Base-by-base conservation (phyloP, 2,329 filamentous ascomycete genomes). In the Cladosporium austrohemisphaericum region DNA sequence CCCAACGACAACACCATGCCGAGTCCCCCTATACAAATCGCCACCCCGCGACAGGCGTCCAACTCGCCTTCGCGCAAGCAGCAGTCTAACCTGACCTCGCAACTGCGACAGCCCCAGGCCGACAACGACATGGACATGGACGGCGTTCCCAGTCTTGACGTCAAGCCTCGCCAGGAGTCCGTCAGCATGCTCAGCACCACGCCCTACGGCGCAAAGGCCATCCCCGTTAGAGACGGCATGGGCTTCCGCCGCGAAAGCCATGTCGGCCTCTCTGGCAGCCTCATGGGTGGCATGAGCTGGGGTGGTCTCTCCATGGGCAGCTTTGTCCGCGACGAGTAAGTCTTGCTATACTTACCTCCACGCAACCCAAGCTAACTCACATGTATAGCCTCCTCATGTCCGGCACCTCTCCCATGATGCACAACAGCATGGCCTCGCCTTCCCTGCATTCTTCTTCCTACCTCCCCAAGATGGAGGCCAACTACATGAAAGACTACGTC, bases 281-380 rank as follows among this genome's bases (percentile, higher is more conserved):
- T 84, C 53, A 73, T 79, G 44, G 86, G 84, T 56, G 91, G 92
- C 61, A 90, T 95, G 84, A 96, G 91, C 71, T 98, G 92, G 91
- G 92, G 92, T 65, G 92, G 91, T 57, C 83, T 95, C 53, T 97
- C 92, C 7, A 88, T 97, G 57, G 92, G 92, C 55, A 97, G 92
- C 65, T 97, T 94, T 77, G 93, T 98, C 69, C 81, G 88, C 69
- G 92, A 98, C 73, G 93, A 98, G 93, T 98, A 83, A 83, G 92
- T 85, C 45, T 13, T 37, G 45, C 40, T 41, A 35, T n/a, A 18
- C 25, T 19, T 18, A 26, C n/a, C 23, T 49, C 41, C 26, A 32
- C 36, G 22, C 18, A 10, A 40, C 50, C 53, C 50, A 37, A 43
- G 37, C 37, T 50, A 31, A 56, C 50, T 23, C 20, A 6, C 13